phyloP scores from a whole-genome alignment of 805 yeast genomes.

The Wickerhamiella sergipiensis region DNA sequence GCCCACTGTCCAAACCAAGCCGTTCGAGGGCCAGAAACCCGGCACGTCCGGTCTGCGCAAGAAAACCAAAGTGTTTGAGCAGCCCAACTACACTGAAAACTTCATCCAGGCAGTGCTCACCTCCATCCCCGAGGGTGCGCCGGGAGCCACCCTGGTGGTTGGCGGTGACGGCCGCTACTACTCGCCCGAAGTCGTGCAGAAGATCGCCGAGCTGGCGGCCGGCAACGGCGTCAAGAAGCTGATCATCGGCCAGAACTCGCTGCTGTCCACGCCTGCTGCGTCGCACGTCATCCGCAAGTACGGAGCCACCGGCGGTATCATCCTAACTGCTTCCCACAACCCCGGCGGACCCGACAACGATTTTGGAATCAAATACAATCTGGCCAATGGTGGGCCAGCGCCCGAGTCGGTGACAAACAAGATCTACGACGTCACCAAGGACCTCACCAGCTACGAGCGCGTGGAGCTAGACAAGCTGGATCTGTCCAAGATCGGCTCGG shows the following conservation, averaged over 20 bases:
- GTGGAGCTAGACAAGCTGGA: conserved; percentile 52
- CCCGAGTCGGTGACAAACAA: conserved; percentile 88
- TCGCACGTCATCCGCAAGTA: conserved; percentile 77
- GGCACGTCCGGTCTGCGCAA: conserved; percentile 96
- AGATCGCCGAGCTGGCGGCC: conserved; percentile 71
- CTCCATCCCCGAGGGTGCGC: conserved; percentile 81
- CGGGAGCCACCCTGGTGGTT: conserved; percentile 63
- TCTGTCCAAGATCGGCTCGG: conserved; percentile 41
- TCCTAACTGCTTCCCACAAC: conserved; percentile 90
- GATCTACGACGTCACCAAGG: conserved; percentile 58
- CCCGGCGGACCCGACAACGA: conserved; percentile 94
- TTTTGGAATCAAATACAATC: conserved; percentile 88
- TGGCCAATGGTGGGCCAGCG: conserved; percentile 95
- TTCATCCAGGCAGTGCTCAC: conserved; percentile 76
- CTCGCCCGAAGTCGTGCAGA: conserved; percentile 66
- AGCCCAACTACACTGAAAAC: conserved; percentile 75
- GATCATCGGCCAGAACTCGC: conserved; percentile 77
- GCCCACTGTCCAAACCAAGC: conserved; percentile 42
- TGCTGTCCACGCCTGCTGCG: conserved; percentile 91
- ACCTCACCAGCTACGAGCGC: conserved; percentile 43
- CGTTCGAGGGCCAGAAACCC: conserved; percentile 87
- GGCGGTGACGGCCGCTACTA: conserved; percentile 97
- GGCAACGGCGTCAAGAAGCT: conserved; percentile 82
- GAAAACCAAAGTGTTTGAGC: conserved; percentile 74
- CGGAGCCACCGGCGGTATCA: conserved; percentile 77